A percentile compares a stretch with the other conserved stretches of the same genome.
Evolutionary conservation across 108 stramenopile species (phyloP).

Genomic region (Pseudonitzschia delicatissima): DNA sequence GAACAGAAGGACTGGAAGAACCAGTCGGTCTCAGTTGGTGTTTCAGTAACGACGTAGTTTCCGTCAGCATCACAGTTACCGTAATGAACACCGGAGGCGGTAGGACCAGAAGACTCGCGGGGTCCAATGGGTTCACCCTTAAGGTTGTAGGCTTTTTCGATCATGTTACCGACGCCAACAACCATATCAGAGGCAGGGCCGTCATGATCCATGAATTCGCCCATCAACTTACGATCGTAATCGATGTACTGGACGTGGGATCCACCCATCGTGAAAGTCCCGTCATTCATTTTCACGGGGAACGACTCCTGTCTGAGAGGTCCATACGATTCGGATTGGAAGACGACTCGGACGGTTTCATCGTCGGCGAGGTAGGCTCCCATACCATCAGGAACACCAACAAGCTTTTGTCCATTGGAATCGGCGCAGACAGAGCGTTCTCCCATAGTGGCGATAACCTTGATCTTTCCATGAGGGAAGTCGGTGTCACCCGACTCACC

Average conservation of each 20-base stretch:
- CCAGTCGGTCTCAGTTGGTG: constrained; percentile 48
- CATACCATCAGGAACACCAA: constrained; percentile 61
- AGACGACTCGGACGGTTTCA: constrained; percentile 51
- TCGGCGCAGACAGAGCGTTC: constrained; percentile 4
- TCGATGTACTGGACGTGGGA: constrained; percentile 58
- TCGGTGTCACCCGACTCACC: constrained; percentile 6
- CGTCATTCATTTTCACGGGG: constrained; percentile 43
- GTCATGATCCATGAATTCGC: constrained; percentile 38
- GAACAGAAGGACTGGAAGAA: constrained; percentile 55
- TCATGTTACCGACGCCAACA: constrained; percentile 48
- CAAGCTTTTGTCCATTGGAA: constrained; percentile 3
- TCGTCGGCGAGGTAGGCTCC: constrained; percentile 66
- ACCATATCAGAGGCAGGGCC: constrained; percentile 54
- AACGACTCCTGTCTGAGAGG: constrained; percentile 49
- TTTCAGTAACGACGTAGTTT: constrained; percentile 33
- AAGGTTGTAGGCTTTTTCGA: constrained; percentile 41
- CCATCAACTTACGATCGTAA: constrained; percentile 45
- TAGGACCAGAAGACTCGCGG: constrained; percentile 36
- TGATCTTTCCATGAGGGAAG: not conserved
- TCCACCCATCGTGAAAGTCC: constrained; percentile 42
- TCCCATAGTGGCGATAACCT: constrained; percentile 9
- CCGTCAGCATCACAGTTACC: constrained; percentile 58
- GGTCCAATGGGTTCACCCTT: constrained; percentile 50
- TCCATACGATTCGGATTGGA: constrained; percentile 49
- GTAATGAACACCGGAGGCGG: constrained; percentile 46